Evolutionary conservation across 179 eudicot species (phyloP).

Genomic region (Nepenthes alata): DNA sequence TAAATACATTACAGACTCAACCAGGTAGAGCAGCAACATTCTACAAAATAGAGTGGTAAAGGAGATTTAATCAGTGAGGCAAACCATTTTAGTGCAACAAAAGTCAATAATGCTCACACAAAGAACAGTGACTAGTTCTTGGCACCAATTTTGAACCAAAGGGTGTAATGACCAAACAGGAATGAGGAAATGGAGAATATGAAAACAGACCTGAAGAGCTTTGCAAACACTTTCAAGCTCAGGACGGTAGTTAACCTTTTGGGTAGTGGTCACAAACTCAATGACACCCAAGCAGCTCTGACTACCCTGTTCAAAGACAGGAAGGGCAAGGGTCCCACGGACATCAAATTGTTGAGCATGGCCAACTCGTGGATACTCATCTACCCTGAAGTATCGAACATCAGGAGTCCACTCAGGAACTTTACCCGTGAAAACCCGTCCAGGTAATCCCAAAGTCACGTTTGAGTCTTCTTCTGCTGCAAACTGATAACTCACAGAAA

Average conservation of each 20-base stretch:
- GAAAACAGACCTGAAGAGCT: conserved; percentile 66
- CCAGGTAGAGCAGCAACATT: too few relatives aligned
- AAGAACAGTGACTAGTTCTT: too few relatives aligned
- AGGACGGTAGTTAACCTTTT: conserved; percentile 59
- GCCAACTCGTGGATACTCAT: conserved; percentile 71
- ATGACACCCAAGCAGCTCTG: conserved; percentile 73
- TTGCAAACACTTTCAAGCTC: conserved; percentile 74
- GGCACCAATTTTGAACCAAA: too few relatives aligned
- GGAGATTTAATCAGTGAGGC: too few relatives aligned
- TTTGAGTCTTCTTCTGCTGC: conserved; percentile 51
- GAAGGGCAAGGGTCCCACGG: conserved; percentile 77
- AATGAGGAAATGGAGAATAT: not conserved
- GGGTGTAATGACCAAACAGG: too few relatives aligned
- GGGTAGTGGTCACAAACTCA: conserved; percentile 72
- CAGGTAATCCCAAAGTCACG: conserved; percentile 57
- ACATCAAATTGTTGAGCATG: conserved; percentile 67
- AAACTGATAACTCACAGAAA: conserved; percentile 57
- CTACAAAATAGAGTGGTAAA: too few relatives aligned
- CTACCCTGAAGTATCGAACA: conserved; percentile 59
- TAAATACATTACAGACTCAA: too few relatives aligned
- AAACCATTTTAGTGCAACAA: too few relatives aligned
- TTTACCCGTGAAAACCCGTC: conserved; percentile 58
- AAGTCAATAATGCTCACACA: too few relatives aligned
- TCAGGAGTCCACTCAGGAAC: conserved; percentile 98
- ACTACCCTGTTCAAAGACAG: conserved; percentile 80